Evolutionary conservation across 225 moss, liverwort and hornwort genomes (phyloP), one percentile per base, ranked within the genome.

Genomic region (Bryum argenteum): DNA sequence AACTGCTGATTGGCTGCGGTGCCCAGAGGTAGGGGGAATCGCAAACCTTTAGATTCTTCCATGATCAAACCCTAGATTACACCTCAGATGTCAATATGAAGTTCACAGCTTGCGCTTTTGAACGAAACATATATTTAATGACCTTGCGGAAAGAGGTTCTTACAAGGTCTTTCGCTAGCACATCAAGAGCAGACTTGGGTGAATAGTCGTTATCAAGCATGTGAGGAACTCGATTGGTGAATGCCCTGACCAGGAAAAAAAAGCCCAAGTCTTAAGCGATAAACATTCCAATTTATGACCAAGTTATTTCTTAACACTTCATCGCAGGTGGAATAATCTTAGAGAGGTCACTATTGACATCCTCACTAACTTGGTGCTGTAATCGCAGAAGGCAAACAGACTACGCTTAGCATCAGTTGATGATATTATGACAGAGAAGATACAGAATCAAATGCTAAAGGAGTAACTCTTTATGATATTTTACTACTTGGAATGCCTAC

Each of bases 1-100:
- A 88, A 65, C 79, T 96, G 96, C 78, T 96, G 93, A 77, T 89
- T 88, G 56, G 96, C 93, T 67, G 72, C 73, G 17, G 93, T 83
- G 41, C 91, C 91, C 33, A 96, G 64, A 73, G 90, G 90, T 44
- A 96, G 71, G n/a, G 96, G 93, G 71, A 93, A 96, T 64, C 78
- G 80, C 74, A 93, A 64, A 40, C 63, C 81, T 83, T 87, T 93
- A 8, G 91, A 90, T 81, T 91, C 91, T 33, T 93, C 90, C 64
- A 89, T 44, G 47, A 93, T 76, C 63, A 84, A 23, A 53, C 76
- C 90, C 96, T 96, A n/a, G 76, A 70, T 57, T 43, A 38, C 18
- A 78, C 42, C 37, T 57, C 60, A 33, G 65, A 19, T 44, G 66
- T 82, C 22, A 73, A 40, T 52, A 65, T 40, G 39, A 22, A 68